phyloP scores from a whole-genome alignment of 305 asterid species.

The Fraxinus paxiana region DNA sequence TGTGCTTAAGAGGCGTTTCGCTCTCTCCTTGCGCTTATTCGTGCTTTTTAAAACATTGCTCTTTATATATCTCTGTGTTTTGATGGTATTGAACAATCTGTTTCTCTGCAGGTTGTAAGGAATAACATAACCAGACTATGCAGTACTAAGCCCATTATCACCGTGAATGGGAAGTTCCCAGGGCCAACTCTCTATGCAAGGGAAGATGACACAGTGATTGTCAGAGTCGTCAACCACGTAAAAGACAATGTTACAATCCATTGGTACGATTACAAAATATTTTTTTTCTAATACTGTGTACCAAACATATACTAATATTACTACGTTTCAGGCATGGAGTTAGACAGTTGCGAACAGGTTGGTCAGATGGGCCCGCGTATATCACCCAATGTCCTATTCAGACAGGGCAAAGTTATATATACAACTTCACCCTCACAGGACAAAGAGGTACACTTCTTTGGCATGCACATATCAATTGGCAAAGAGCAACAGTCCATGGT shows the following conservation, averaged over 20 bases:
- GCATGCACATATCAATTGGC: slow-evolving; percentile 69
- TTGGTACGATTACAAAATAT: slow-evolving; percentile 32
- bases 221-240: slow-evolving; percentile 55
- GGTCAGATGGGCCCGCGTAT: slow-evolving; percentile 70
- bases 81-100: neutral
- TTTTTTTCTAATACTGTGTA: neutral
- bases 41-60: neutral
- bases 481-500: slow-evolving; percentile 67
- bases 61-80: neutral
- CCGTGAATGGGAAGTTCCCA: slow-evolving; percentile 64
- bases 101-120: slow-evolving; percentile 38
- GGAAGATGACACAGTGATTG: slow-evolving; percentile 58
- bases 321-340: slow-evolving; percentile 59
- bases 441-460: slow-evolving; percentile 67
- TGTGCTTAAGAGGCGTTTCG: neutral
- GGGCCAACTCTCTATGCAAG: slow-evolving; percentile 65
- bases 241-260: slow-evolving; percentile 61
- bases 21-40: neutral
- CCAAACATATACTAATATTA: neutral
- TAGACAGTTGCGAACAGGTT: slow-evolving; percentile 56
- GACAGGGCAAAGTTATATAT: slow-evolving; percentile 49
- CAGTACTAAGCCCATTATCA: slow-evolving; percentile 45
- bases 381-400: slow-evolving; percentile 65
- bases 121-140: slow-evolving; percentile 47
- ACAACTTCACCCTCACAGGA: slow-evolving; percentile 58